Evolutionary conservation across 352 stramenopile genomes (phyloP).

Genomic region (Halophytophthora polymorphica): DNA sequence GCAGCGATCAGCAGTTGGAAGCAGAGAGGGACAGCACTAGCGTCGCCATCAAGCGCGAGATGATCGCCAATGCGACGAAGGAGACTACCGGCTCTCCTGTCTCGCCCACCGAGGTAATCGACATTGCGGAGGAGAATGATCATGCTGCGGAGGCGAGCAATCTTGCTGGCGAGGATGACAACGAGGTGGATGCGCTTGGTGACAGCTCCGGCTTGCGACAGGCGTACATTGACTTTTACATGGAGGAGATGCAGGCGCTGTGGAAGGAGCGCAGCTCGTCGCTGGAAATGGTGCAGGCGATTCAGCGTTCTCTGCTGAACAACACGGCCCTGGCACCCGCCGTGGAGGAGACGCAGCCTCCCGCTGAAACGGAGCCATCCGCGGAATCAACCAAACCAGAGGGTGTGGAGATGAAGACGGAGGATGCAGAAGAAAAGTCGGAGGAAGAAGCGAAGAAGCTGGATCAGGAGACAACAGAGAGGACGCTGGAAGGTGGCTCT

Average conservation of each 20-base stretch:
- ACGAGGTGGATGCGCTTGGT: slow-evolving; percentile 27
- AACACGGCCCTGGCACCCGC: slow-evolving; percentile 7
- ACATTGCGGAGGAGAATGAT: slow-evolving; percentile 19
- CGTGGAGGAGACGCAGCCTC: slow-evolving; percentile 3
- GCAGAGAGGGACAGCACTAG: slow-evolving; percentile 17
- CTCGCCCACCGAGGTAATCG: slow-evolving; percentile 10
- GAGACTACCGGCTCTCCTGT: slow-evolving; percentile 4
- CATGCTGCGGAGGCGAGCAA: neutral
- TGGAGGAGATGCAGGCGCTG: slow-evolving; percentile 73
- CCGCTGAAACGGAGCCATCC: slow-evolving; percentile 3
- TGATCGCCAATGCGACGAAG: slow-evolving; percentile 26
- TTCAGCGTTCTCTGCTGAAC: slow-evolving; percentile 57
- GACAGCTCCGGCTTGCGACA: slow-evolving; percentile 56
- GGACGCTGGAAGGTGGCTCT: neutral
- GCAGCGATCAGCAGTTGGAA: slow-evolving; percentile 13
- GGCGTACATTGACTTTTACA: slow-evolving; percentile 77
- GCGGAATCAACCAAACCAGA: slow-evolving; percentile 5
- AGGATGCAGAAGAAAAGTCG: slow-evolving; percentile 10
- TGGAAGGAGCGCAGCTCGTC: slow-evolving; percentile 81
- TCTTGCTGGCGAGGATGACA: slow-evolving; percentile 5
- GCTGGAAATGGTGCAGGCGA: slow-evolving; percentile 70
- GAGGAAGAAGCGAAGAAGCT: slow-evolving; percentile 3
- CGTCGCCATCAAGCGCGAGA: slow-evolving; percentile 45
- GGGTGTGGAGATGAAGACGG: slow-evolving; percentile 27
- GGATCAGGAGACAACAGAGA: neutral